Percentiles rank a stretch among this genome's conserved stretches.
phyloP scores from a whole-genome alignment of 106 monocot genomes.

The Dendrobium chrysotoxum region DNA sequence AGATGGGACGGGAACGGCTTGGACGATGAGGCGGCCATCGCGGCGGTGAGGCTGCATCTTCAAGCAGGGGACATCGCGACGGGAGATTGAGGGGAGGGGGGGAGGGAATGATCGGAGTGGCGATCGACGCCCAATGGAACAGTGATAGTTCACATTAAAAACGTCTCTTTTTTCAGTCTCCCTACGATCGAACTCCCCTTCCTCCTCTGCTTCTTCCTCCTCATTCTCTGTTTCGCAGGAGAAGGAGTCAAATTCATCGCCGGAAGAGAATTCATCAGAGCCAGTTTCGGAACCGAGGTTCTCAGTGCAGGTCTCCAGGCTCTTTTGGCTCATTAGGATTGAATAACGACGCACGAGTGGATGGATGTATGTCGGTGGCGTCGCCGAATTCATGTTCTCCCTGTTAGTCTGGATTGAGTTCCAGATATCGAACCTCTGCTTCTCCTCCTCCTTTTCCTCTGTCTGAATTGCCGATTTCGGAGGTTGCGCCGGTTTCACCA shows the following conservation, averaged over 20 bases:
- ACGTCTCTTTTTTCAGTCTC: conserved; percentile 20
- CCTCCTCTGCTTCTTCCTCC: neutral
- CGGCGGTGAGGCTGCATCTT: conserved; percentile 63
- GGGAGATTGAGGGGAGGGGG: conserved; percentile 72
- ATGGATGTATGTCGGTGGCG: conserved; percentile 46
- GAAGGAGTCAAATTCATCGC: conserved; percentile 15
- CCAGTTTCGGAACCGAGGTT: conserved; percentile 89
- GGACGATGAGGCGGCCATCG: conserved; percentile 76
- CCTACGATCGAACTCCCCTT: neutral
- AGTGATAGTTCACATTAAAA: conserved; percentile 76
- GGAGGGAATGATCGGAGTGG: conserved; percentile 53
- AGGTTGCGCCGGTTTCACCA: neutral
- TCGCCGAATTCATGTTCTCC: neutral
- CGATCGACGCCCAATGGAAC: conserved; percentile 44
- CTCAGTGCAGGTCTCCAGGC: conserved; percentile 91
- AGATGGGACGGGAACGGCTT: conserved; percentile 71
- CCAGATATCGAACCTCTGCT: conserved; percentile 51
- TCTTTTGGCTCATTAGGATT: conserved; percentile 67
- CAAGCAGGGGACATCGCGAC: conserved; percentile 66
- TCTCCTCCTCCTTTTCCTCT: neutral
- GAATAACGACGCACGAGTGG: conserved; percentile 44
- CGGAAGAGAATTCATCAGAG: conserved; percentile 48
- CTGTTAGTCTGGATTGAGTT: conserved; percentile 41
- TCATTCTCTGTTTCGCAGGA: conserved; percentile 6
- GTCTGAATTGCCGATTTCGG: neutral